A percentile compares a stretch with the other conserved stretches of the same genome.
Evolutionary conservation across 306 rosid genomes (phyloP).

Genomic region (Elaeagnus macrophylla): DNA sequence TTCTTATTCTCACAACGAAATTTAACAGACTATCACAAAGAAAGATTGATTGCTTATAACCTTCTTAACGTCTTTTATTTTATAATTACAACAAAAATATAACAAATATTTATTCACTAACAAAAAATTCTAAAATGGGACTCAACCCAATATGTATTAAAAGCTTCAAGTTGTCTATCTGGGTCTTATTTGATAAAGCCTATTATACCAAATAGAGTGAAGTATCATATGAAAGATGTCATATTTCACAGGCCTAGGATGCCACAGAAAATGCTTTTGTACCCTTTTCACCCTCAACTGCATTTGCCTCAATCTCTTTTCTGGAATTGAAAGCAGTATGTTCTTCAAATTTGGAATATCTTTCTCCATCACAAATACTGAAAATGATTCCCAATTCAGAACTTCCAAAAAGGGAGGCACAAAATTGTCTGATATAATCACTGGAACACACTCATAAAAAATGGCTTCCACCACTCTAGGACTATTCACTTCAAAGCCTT

Average conservation of each 20-base stretch:
- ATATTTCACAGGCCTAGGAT: conserved; percentile 65
- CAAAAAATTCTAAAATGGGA: background rate
- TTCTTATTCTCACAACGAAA: too few species aligned
- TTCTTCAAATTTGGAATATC: conserved; percentile 72
- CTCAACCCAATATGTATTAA: conserved; percentile 1
- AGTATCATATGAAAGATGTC: conserved; percentile 90
- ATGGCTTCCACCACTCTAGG: conserved; percentile 88
- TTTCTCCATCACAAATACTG: conserved; percentile 66
- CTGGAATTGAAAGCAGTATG: conserved; percentile 61
- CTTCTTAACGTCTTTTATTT: background rate
- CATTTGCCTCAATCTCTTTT: conserved; percentile 59
- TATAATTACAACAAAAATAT: background rate
- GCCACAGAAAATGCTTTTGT: conserved; percentile 90
- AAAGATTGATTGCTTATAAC: background rate
- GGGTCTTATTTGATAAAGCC: conserved; percentile 37
- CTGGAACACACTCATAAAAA: conserved; percentile 74
- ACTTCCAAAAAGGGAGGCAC: conserved; percentile 84
- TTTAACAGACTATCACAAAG: too few species aligned
- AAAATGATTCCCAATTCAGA: conserved; percentile 85
- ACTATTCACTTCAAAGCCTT: conserved; percentile 91
- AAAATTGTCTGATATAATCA: conserved; percentile 86
- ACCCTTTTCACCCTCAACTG: conserved; percentile 69
- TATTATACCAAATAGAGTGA: conserved; percentile 81
- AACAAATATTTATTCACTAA: background rate
- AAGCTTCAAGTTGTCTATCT: conserved; percentile 6